Evolutionary conservation across 495 filamentous ascomycete species (phyloP).

Genomic region (Xylaria scruposa): DNA sequence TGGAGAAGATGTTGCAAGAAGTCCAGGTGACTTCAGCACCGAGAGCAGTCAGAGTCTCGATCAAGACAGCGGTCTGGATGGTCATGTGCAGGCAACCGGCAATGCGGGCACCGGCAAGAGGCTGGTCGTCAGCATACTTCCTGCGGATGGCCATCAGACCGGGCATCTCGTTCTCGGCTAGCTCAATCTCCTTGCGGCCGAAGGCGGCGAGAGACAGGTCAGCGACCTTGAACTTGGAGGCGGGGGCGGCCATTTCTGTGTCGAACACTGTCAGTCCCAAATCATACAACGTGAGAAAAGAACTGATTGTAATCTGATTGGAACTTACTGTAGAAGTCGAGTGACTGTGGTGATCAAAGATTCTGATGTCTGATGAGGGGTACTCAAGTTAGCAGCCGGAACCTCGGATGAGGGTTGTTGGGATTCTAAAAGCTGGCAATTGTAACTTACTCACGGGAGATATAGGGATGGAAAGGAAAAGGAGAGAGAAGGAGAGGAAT

Average conservation of each 20-base stretch:
- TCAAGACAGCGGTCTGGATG: conserved; percentile 98
- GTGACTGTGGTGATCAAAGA: not conserved
- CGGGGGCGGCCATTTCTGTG: conserved; percentile 72
- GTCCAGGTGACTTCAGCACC: conserved; percentile 98
- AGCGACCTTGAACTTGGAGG: conserved; percentile 95
- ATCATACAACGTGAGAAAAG: not conserved
- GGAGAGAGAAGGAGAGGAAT: conserved; percentile 1
- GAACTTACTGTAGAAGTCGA: conserved; percentile 7
- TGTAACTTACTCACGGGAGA: conserved; percentile 15
- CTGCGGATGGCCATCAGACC: conserved; percentile 93
- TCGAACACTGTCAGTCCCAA: conserved; percentile 22
- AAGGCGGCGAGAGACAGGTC: conserved; percentile 98
- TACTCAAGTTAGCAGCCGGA: conserved; percentile 5
- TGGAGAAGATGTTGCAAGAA: conserved; percentile 99
- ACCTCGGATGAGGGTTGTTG: not conserved
- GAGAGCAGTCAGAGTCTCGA: conserved; percentile 92
- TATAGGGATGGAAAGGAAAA: not conserved
- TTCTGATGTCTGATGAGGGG: conserved; percentile 13
- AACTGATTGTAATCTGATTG: not conserved
- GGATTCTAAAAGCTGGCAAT: not conserved
- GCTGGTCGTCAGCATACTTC: conserved; percentile 93
- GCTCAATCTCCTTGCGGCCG: conserved; percentile 97
- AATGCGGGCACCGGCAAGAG: conserved; percentile 85
- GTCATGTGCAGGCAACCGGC: conserved; percentile 99
- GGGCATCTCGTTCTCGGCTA: conserved; percentile 98